Base-by-base conservation (phyloP, 225 moss, liverwort and hornwort species). In the Asterella californica region DNA sequence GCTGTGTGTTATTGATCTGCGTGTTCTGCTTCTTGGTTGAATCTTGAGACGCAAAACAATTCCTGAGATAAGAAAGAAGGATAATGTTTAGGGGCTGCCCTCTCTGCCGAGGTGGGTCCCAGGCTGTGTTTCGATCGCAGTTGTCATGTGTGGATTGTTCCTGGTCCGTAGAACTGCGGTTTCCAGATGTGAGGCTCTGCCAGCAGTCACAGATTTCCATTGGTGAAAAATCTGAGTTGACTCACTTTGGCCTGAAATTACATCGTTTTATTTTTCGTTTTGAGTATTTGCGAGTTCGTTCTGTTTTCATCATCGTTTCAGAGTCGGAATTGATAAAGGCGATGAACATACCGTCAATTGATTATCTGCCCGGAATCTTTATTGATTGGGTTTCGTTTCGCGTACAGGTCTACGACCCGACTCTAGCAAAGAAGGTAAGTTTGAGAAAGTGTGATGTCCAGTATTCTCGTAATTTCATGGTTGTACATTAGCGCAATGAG, bases 341-440 rank as follows among this genome's bases (percentile, higher is more conserved):
- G 53, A 52, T 27, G 42, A 52, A 50, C 72, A 46, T 27, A 61
- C 18, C 34, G 24, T 62, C 14, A 1, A 15, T 42, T 36, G 60
- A 24, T 4, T 6, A 77, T 77, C 18, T 45, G 30, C 34, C 21
- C 61, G 10, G 64, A 37, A 61, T 77, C 45, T 60, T 62, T 42
- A 61, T 64, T 61, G 74, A 74, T 74, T 76, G 30, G 36, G 68
- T 78, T 52, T 74, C 66, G 73, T n/a, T 65, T 81, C 32, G 64
- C 32, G 79, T 75, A 78, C 87, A 88, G 87, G 87, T 83, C 47
- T 83, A 85, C 76, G 85, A 88, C 83, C 83, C 87, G 47, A 81
- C 84, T 30, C 76, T 85, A 62, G 85, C 85, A 38, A 88, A 81
- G 78, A 88, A 83, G 83, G 87, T 87, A 81, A 74, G 82, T 75